These are phyloP conservation scores for Guyanaporus albipodus DNA, from an alignment of 768 basidiomycete species.

Conservation along the genomic window DNA sequence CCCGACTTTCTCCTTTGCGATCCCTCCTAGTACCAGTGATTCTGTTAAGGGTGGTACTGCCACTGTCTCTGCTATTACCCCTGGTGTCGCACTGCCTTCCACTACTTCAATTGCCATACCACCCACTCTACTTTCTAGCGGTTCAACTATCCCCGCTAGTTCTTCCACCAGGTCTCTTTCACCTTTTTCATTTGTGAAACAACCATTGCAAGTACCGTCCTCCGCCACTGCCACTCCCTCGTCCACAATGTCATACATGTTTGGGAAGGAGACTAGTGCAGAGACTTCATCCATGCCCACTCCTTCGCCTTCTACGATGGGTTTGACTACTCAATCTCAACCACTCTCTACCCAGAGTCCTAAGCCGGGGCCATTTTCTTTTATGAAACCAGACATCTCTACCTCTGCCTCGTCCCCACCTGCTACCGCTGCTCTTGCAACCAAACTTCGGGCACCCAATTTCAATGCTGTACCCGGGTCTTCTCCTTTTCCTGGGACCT, in stretches of 20 bases:
- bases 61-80: conserved; percentile 8
- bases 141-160: conserved; percentile 6
- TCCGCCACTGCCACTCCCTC: conserved; percentile 3
- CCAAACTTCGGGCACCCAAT: conserved; percentile 16
- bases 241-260: conserved; percentile 28
- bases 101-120: conserved; percentile 22
- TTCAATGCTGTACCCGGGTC: conserved; percentile 12
- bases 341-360: conserved; percentile 7
- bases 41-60: conserved; percentile 5
- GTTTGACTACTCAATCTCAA: conserved; percentile 8
- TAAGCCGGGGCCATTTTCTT: conserved; percentile 12
- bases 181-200: conserved; percentile 16
- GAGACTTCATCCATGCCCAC: conserved; percentile 1
- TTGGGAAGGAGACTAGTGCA: conserved; percentile 26
- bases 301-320: conserved; percentile 4
- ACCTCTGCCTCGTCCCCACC: conserved; percentile 22
- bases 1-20: conserved; percentile 16
- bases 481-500: neutral
- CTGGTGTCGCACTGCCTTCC: conserved; percentile 23
- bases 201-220: conserved; percentile 8
- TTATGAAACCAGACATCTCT: conserved; percentile 18
- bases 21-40: conserved; percentile 2
- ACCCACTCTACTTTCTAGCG: conserved; percentile 12
- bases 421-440: conserved; percentile 2
- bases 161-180: conserved; percentile 10